phyloP scores from a whole-genome alignment of 805 yeast species.

The Candida germanica region DNA sequence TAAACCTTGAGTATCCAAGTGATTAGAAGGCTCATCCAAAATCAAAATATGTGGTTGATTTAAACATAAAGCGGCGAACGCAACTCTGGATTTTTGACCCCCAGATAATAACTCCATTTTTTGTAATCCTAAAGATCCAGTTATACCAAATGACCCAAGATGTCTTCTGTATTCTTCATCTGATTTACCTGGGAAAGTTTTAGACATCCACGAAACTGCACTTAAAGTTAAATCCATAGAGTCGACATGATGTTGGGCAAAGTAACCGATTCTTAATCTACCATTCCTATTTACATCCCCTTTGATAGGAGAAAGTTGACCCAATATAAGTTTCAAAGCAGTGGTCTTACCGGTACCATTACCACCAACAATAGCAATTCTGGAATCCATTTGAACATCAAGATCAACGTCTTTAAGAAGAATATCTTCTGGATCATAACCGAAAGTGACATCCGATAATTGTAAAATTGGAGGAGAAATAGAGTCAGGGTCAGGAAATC shows the following conservation, averaged over 20 bases:
- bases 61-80: conserved; percentile 92
- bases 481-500: conserved; percentile 92
- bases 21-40: conserved; percentile 97
- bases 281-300: conserved; percentile 82
- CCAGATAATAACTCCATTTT: conserved; percentile 89
- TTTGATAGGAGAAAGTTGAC: conserved; percentile 64
- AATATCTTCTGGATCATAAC: conserved; percentile 65
- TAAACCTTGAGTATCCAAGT: conserved; percentile 95
- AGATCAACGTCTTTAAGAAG: conserved; percentile 76
- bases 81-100: conserved; percentile 98
- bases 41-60: conserved; percentile 87
- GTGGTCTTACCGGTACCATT: conserved; percentile 99
- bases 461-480: conserved; percentile 92
- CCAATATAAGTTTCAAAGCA: conserved; percentile 80
- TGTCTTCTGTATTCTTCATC: conserved; percentile 97
- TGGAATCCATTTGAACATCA: conserved; percentile 88
- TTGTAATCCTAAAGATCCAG: conserved; percentile 90
- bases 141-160: conserved; percentile 94
- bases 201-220: conserved; percentile 94
- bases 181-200: conserved; percentile 84
- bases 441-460: conserved; percentile 81
- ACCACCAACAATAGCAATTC: conserved; percentile 97
- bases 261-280: conserved; percentile 88
- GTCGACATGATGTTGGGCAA: conserved; percentile 98
- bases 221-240: conserved; percentile 84